These are phyloP conservation scores for Hypoxylon sp. DNA, from an alignment of 2,329 filamentous ascomycete genomes.

Conservation along the genomic window DNA sequence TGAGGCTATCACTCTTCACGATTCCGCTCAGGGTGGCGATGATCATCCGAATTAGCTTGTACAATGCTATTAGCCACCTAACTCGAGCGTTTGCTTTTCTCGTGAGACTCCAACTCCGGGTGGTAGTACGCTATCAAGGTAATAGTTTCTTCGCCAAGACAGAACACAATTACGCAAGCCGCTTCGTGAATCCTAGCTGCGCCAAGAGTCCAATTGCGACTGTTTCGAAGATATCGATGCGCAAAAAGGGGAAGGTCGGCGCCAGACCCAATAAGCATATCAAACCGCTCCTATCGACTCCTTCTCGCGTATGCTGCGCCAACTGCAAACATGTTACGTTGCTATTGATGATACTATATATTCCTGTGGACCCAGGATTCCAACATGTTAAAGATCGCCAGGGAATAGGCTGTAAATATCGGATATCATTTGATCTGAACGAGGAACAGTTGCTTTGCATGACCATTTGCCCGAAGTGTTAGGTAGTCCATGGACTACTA, in stretches of 20 bases:
- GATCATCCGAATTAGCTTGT: constrained; percentile 27
- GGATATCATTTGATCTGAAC: constrained; percentile 22
- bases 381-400: constrained; percentile 36
- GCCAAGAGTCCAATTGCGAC: constrained; percentile 9
- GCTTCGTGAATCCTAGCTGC: constrained; percentile 26
- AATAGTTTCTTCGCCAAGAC: constrained; percentile 24
- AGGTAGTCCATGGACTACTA: constrained; percentile 12
- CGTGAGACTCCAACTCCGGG: background rate
- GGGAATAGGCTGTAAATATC: constrained; percentile 37
- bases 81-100: background rate
- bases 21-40: background rate
- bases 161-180: constrained; percentile 33
- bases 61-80: constrained; percentile 17
- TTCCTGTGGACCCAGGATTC: constrained; percentile 30
- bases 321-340: constrained; percentile 33
- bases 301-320: constrained; percentile 28
- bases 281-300: constrained; percentile 21
- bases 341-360: constrained; percentile 39
- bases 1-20: background rate
- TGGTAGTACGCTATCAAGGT: constrained; percentile 12
- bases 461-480: constrained; percentile 28
- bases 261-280: constrained; percentile 25
- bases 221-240: constrained; percentile 36
- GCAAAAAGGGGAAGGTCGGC: constrained; percentile 34
- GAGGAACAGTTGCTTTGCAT: constrained; percentile 26